Evolutionary conservation across 2,329 filamentous ascomycete genomes (phyloP).

Genomic region (Botrytis squamosa): DNA sequence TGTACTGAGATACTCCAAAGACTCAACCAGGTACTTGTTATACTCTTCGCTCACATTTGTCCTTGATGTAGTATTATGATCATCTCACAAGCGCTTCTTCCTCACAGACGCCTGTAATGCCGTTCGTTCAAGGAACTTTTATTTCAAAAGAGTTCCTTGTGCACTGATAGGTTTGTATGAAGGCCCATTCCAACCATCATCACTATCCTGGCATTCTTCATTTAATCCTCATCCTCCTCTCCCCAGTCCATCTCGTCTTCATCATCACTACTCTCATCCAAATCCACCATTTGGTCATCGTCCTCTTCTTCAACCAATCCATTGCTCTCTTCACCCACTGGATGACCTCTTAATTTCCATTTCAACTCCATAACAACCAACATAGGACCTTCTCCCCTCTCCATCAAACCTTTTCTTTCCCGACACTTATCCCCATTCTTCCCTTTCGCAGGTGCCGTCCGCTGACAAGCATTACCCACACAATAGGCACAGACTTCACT

Average conservation of each 20-base stretch:
- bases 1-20: not conserved
- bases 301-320: not conserved
- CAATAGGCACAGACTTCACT: conserved; percentile 9
- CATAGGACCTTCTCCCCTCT: not conserved
- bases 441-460: not conserved
- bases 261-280: not conserved
- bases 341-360: not conserved
- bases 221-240: not conserved
- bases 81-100: not conserved
- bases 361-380: conserved; percentile 3
- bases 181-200: not conserved
- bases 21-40: not conserved
- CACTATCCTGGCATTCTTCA: not conserved
- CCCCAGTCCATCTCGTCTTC: not conserved
- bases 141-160: not conserved
- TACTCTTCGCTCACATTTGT: not conserved
- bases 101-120: no score
- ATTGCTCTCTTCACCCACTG: not conserved
- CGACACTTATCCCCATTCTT: not conserved
- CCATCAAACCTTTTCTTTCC: not conserved
- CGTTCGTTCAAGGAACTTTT: no score
- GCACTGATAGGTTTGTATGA: not conserved
- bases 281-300: not conserved
- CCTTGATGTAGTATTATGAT: no score
- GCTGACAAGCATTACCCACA: not conserved